Base-by-base conservation (phyloP, 2,329 filamentous ascomycete genomes). In the Sporothrix mexicana region DNA sequence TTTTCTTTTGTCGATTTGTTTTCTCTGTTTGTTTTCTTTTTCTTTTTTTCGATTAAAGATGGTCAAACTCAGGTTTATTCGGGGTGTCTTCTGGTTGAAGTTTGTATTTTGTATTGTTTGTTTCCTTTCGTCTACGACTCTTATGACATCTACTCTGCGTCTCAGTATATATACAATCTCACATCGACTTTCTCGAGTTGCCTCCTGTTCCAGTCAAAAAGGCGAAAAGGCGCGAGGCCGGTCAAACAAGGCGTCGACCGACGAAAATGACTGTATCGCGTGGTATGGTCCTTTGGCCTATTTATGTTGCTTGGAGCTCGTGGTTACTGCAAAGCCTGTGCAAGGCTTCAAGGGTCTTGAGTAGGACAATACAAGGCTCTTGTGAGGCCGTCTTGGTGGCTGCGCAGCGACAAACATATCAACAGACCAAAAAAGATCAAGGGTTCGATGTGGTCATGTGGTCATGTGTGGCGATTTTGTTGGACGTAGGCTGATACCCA, bases 151-250 rank as follows among this genome's bases (percentile, higher is more conserved):
- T 66, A 15, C 23, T 15, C 61, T 66, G 3, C 12, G 2, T 66
- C 30, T 62, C 51, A 23, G 30, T 66, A 59, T 64, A 51, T 67
- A 64, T 25, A 64, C 61, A n/a, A 45, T 6, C 20, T 20, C 20
- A 12, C 30, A 30, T 5, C 30, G 30, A 30, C 30, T 30, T 20
- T 17, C 45, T 45, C 10, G 3, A 23, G 20, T 64, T 6, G 45
- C 1, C 5, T 12, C 13, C 1, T 41, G 15, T 51, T 3, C 45
- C 45, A 20, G 15, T 9, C n/a, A n/a, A 0, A n/a, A 25, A 51
- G 13, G 51, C 45, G 36, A 47, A 66, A 47, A 23, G 13, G 64
- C 64, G 64, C 45, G 64, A 67, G 64, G 64, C 64, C 64, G n/a
- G 41, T n/a, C 23, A 23, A n/a, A n/a, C 57, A 61, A 51, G 7